Evolutionary conservation across 2,329 filamentous ascomycete genomes (phyloP).

Genomic region (Seiridium cupressi): DNA sequence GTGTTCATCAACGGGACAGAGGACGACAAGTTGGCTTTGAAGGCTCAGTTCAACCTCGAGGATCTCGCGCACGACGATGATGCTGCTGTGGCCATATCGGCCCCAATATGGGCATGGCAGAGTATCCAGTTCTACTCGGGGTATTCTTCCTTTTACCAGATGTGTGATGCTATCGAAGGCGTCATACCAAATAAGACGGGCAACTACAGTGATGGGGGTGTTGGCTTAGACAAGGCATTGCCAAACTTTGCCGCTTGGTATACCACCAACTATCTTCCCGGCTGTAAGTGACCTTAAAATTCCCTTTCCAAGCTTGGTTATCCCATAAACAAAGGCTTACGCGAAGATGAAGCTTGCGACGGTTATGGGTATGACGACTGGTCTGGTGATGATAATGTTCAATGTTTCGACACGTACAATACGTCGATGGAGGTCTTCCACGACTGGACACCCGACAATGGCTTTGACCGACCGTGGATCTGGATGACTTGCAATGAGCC

Average conservation of each 20-base stretch:
- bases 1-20: constrained; percentile 41
- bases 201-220: constrained; percentile 35
- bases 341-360: constrained; percentile 30
- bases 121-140: constrained; percentile 30
- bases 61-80: constrained; percentile 49
- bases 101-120: constrained; percentile 33
- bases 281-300: constrained; percentile 35
- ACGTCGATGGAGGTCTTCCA: constrained; percentile 47
- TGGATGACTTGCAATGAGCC: constrained; percentile 66
- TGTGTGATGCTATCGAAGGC: constrained; percentile 33
- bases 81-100: constrained; percentile 38
- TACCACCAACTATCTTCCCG: constrained; percentile 42
- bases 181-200: constrained; percentile 24
- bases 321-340: too few relatives aligned
- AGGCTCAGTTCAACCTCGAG: constrained; percentile 49
- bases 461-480: constrained; percentile 50
- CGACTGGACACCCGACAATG: constrained; percentile 45
- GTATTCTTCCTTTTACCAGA: constrained; percentile 32
- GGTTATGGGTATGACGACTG: constrained; percentile 45
- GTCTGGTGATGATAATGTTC: constrained; percentile 35
- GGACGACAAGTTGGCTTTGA: constrained; percentile 40
- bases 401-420: constrained; percentile 56
- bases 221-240: constrained; percentile 51
- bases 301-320: neutral
- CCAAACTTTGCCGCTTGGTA: constrained; percentile 53